Conservation (phyloP, 2,329 filamentous ascomycete genomes). For the Cercospora nicotianae region DNA sequence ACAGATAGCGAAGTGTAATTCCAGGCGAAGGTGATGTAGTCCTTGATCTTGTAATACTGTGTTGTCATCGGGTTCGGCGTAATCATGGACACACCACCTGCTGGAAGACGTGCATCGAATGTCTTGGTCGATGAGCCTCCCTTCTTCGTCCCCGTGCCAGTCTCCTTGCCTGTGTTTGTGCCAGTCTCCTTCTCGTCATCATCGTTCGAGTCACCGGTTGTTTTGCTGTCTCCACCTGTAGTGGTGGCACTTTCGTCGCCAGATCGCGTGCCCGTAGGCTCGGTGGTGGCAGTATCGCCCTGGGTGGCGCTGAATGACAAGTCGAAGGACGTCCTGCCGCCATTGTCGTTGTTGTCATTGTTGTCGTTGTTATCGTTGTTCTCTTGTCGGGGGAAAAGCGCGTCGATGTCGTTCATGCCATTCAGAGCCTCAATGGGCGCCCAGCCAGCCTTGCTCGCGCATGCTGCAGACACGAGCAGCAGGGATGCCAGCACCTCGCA, state of each 20-base stretch:
- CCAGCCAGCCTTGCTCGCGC: constrained; percentile 34
- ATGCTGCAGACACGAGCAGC: constrained; percentile 36
- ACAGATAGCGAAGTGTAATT: constrained; percentile 66
- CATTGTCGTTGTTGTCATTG: neutral
- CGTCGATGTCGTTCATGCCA: constrained; percentile 29
- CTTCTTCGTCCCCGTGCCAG: constrained; percentile 26
- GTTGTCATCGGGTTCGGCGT: constrained; percentile 54
- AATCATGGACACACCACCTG: constrained; percentile 63
- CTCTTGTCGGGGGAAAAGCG: constrained; percentile 32
- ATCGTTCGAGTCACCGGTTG: constrained; percentile 20
- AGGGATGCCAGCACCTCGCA: constrained; percentile 35
- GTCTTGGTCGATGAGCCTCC: constrained; percentile 38
- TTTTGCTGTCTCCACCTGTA: constrained; percentile 24
- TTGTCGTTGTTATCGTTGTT: constrained; percentile 7
- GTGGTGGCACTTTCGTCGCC: constrained; percentile 21
- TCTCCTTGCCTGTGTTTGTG: constrained; percentile 27
- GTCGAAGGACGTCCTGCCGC: constrained; percentile 25
- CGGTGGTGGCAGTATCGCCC: constrained; percentile 33
- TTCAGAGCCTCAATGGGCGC: constrained; percentile 31
- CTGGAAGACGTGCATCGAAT: constrained; percentile 55
- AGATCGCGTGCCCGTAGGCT: constrained; percentile 23
- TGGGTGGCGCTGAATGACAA: constrained; percentile 27
- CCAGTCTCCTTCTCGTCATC: constrained; percentile 20
- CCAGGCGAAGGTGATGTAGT: constrained; percentile 65
- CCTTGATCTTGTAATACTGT: constrained; percentile 65